Base-by-base conservation (phyloP, 352 stramenopile genomes). In the Poterioochromonas sp. region DNA sequence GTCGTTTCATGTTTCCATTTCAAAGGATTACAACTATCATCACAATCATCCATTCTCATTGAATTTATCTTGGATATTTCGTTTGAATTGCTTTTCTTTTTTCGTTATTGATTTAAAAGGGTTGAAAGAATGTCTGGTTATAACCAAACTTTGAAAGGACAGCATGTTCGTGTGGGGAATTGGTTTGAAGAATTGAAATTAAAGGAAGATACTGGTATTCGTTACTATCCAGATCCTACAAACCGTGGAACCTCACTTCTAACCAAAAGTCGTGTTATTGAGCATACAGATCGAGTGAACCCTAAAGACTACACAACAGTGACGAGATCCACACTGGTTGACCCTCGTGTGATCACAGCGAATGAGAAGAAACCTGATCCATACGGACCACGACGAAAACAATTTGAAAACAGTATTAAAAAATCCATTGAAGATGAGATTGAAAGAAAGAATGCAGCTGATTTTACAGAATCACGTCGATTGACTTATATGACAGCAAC, bases 171-270 rank as follows among this genome's bases (percentile, higher is more conserved):
- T 40, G 29, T 68, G 12, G 58, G 58, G 5, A 68, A 68, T 68
- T 68, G 58, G 58, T 68, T 68, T 68, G 58, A 68, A 39, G 58
- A 68, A 39, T 26, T 68, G 5, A 68, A 68, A 68, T 68, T 68
- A 39, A 68, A 68, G 26, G 58, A 68, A 35, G 58, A 68, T 39
- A 68, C 58, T 68, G 58, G 58, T 68, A 35, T 68, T 18, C 58
- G 58, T 39, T 68, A 40, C 29, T 68, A 68, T 68, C 58, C 58
- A 29, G 12, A 12, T 15, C 58, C 58, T 40, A 29, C 58, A 68
- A 35, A 12, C 5, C 5, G 29, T 8, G 29, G 34, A 37, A 37
- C 26, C 29, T 68, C 58, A 39, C 58, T 68, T 32, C 26, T 68
- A 39, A 68, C 58, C 11, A 68, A 68, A 39, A 18, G 5, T 35